Percentiles rank a stretch among this genome's conserved stretches.
Conservation (phyloP, 2,329 filamentous ascomycete genomes). For the Sphaceloma murrayae region DNA sequence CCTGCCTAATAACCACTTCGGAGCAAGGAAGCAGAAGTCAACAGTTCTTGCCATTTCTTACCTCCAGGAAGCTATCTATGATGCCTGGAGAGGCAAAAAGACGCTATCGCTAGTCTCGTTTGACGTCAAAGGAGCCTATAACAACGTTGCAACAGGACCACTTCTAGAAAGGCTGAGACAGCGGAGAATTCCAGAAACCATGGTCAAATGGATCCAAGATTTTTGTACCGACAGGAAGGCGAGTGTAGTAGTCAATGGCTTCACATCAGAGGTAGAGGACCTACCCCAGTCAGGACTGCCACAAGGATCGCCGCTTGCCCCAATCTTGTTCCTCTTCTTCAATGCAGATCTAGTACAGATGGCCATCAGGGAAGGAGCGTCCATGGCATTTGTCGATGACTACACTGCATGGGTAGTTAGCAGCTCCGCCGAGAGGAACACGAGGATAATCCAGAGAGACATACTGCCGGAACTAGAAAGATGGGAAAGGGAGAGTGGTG, state of each 20-base stretch:
- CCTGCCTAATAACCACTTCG: slow-evolving; percentile 32
- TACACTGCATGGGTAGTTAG: slow-evolving; percentile 24
- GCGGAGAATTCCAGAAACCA: no score
- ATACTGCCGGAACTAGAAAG: slow-evolving; percentile 18
- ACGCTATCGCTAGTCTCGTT: slow-evolving; percentile 32
- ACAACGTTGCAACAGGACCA: slow-evolving; percentile 29
- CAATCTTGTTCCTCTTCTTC: slow-evolving; percentile 26
- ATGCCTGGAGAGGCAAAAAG: slow-evolving; percentile 25
- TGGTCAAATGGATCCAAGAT: slow-evolving; percentile 24
- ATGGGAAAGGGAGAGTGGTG: slow-evolving; percentile 23
- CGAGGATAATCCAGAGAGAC: slow-evolving; percentile 19
- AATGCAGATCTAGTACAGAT: slow-evolving; percentile 25
- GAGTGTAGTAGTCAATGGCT: slow-evolving; percentile 19
- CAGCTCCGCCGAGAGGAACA: slow-evolving; percentile 20
- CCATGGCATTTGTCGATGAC: slow-evolving; percentile 26
- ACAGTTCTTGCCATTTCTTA: slow-evolving; percentile 29
- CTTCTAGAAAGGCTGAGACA: slow-evolving; percentile 22
- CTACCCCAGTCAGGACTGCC: no score
- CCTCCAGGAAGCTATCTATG: slow-evolving; percentile 26
- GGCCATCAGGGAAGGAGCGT: slow-evolving; percentile 18
- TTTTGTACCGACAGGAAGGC: slow-evolving; percentile 24
- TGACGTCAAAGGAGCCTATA: slow-evolving; percentile 36
- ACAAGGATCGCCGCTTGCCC: slow-evolving; percentile 15
- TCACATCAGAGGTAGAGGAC: no score
- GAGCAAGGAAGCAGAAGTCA: slow-evolving; percentile 30